phyloP scores from a whole-genome alignment of 805 yeast species.

The Candida suzukii region DNA sequence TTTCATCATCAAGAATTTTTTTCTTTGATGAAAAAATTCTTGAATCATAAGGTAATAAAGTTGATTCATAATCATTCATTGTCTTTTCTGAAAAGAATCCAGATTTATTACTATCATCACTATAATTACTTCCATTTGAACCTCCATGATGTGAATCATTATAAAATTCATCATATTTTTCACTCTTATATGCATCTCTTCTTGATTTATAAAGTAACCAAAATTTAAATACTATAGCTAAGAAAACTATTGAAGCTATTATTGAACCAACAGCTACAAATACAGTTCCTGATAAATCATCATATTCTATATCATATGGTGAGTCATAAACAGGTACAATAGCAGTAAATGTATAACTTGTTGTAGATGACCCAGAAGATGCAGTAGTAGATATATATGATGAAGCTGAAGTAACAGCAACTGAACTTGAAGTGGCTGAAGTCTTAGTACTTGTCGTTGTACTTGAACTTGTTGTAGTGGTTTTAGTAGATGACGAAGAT shows the following conservation, averaged over 20 bases:
- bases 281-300: conserved; percentile 30
- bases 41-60: background rate
- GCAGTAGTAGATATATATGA: background rate
- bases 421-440: background rate
- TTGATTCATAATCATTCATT: background rate
- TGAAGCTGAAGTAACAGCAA: background rate
- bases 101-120: no score
- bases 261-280: conserved; percentile 36
- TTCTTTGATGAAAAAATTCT: background rate
- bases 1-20: background rate
- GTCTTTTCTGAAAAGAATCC: background rate
- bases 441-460: background rate
- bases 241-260: conserved; percentile 15
- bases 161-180: conserved; percentile 12
- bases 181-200: conserved; percentile 9
- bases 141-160: conserved; percentile 5
- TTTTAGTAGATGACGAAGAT: background rate
- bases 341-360: conserved; percentile 12
- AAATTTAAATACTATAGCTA: conserved; percentile 16
- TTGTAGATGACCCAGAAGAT: background rate
- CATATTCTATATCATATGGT: conserved; percentile 25
- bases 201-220: conserved; percentile 20
- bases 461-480: background rate
- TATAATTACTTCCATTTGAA: background rate
- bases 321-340: conserved; percentile 14